Base-by-base conservation (phyloP, 2,329 filamentous ascomycete species). In the Sporothrix curviconia region DNA sequence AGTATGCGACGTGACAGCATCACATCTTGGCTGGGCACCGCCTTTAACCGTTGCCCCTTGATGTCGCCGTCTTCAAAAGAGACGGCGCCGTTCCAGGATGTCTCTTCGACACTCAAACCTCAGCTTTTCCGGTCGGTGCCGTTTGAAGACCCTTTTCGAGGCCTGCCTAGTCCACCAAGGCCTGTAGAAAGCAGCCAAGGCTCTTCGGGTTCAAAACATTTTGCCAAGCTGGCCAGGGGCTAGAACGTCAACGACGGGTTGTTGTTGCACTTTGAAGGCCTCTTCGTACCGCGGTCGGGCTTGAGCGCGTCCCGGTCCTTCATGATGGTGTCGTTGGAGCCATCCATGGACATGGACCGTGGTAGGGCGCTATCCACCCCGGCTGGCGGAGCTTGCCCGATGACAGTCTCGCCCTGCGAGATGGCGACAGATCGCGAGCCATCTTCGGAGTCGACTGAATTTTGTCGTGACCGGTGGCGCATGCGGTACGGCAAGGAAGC, bases 231-330 rank as follows among this genome's bases (percentile, higher is more conserved):
- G 86, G 14, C 92, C 91, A 3, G 88, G 88, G 88, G 2, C 85
- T 83, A 68, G 90, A 96, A 90, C 96, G 15, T 90, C 91, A 66
- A 96, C n/a, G n/a, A 96, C 0, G 87, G 86, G 68, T 94, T 95
- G 68, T 90, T 78, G 6, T 86, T 79, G 11, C n/a, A 92, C 84
- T 14, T 82, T 65, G 65, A 95, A 96, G 61, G 92, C 89, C 17
- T 74, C 77, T 68, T 92, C 88, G 85, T 88, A 7, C 89, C 88
- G 37, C 83, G 79, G 67, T 95, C 90, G 0, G 90, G 88, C 51
- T 78, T 83, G 60, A 96, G 73, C 0, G 90, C 90, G 61, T 86
- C 80, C 44, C 81, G 73, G 58, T 89, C 84, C 57, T 79, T 82
- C 65, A 85, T 80, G 37, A 90, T 78, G 58, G 78, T 78, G 22